Percentiles rank a stretch among this genome's conserved stretches.
phyloP scores from a whole-genome alignment of 805 yeast genomes.

The Kuraishia hungarica region DNA sequence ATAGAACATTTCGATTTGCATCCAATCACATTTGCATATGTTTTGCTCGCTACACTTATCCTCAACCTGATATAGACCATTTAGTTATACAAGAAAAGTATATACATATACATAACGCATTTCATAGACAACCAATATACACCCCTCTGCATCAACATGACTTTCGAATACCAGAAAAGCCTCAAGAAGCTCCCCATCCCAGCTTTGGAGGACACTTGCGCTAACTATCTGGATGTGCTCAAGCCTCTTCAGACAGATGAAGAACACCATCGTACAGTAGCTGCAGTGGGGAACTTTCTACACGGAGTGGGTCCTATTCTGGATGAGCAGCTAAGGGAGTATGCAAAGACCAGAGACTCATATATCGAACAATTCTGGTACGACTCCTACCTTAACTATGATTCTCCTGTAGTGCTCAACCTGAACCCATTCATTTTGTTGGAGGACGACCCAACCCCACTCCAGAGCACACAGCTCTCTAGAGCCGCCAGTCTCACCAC shows the following conservation, averaged over 20 bases:
- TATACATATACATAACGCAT: no score
- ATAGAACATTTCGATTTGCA: background rate
- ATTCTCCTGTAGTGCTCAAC: slow-evolving; percentile 85
- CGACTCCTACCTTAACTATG: slow-evolving; percentile 81
- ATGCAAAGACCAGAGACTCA: slow-evolving; percentile 56
- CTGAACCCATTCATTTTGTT: slow-evolving; percentile 84
- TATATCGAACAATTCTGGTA: slow-evolving; percentile 94
- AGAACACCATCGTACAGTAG: slow-evolving; percentile 55
- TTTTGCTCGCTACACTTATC: no score
- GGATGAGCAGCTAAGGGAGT: slow-evolving; percentile 56
- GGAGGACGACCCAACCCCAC: slow-evolving; percentile 85
- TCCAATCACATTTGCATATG: background rate
- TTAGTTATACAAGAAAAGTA: no score
- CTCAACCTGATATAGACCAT: background rate
- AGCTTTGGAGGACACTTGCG: slow-evolving; percentile 56
- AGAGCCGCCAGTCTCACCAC: slow-evolving; percentile 75
- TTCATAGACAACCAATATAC: background rate
- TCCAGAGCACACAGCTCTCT: slow-evolving; percentile 55
- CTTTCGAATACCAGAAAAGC: slow-evolving; percentile 53
- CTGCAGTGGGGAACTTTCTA: slow-evolving; percentile 50
- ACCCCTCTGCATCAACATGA: slow-evolving; percentile 13
- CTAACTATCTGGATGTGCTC: slow-evolving; percentile 54
- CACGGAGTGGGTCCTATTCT: slow-evolving; percentile 45
- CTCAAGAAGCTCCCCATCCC: slow-evolving; percentile 77
- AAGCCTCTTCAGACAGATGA: slow-evolving; percentile 74